Percentiles rank a stretch among this genome's conserved stretches.
Evolutionary conservation across 2,329 filamentous ascomycete species (phyloP).

Genomic region (Xylariaceae sp.): DNA sequence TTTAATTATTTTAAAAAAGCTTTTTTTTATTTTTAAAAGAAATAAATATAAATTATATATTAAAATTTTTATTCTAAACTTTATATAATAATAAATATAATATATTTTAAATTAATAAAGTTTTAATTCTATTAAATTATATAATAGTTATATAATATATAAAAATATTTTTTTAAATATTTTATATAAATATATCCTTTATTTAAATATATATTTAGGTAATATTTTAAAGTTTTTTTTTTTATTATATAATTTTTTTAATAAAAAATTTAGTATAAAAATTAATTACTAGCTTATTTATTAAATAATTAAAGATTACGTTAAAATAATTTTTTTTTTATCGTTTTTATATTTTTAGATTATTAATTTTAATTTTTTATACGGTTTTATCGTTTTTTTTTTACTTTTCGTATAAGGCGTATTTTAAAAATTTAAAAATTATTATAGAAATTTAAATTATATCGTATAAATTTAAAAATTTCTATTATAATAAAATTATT

Average conservation of each 20-base stretch:
- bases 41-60: not conserved
- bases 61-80: not conserved
- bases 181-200: not conserved
- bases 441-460: not conserved
- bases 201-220: not conserved
- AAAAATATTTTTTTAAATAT: not conserved
- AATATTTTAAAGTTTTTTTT: not conserved
- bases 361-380: not conserved
- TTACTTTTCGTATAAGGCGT: not conserved
- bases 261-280: not conserved
- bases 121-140: not conserved
- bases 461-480: not conserved
- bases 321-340: not conserved
- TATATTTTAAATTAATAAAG: not conserved
- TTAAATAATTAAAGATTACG: not conserved
- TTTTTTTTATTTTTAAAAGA: not conserved
- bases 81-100: not conserved
- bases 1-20: no score
- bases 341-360: not conserved
- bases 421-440: not conserved
- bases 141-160: not conserved
- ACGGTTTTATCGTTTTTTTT: not conserved
- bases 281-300: not conserved
- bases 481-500: not conserved
- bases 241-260: not conserved